A percentile compares a stretch with the other conserved stretches of the same genome.
These are phyloP conservation scores for Kregervanrija pseudodelftensis DNA, from an alignment of 805 yeast species.

Conservation along the genomic window DNA sequence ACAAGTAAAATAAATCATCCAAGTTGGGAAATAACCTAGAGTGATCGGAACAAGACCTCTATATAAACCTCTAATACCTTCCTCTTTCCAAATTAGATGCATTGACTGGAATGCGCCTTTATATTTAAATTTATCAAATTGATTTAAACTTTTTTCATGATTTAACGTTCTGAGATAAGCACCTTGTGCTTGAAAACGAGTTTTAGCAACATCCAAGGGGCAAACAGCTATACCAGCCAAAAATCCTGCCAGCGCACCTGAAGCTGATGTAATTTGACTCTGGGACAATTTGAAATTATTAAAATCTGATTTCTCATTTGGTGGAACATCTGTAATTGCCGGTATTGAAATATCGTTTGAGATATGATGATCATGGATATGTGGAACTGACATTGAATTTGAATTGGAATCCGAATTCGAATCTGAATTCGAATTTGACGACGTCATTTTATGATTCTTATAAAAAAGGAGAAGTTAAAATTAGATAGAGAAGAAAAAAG, in stretches of 20 bases:
- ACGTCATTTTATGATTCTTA: no score
- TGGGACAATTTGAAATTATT: slow-evolving; percentile 14
- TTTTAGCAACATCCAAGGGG: slow-evolving; percentile 93
- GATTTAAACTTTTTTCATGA: slow-evolving; percentile 5
- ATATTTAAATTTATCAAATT: slow-evolving; percentile 32
- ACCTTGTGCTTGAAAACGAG: slow-evolving; percentile 91
- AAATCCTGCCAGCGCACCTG: slow-evolving; percentile 95
- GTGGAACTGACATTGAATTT: background rate
- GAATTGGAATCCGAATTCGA: no score
- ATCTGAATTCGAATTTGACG: no score
- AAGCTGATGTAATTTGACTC: slow-evolving; percentile 56
- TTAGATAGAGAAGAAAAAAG: no score
- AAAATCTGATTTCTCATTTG: slow-evolving; percentile 2
- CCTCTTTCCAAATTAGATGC: slow-evolving; percentile 59
- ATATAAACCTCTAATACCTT: slow-evolving; percentile 78
- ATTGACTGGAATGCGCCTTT: slow-evolving; percentile 60
- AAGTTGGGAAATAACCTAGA: slow-evolving; percentile 91
- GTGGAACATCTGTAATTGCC: slow-evolving; percentile 10
- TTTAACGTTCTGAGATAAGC: slow-evolving; percentile 26
- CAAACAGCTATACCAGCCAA: slow-evolving; percentile 85
- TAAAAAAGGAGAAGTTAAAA: no score
- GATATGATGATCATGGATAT: slow-evolving; percentile 4
- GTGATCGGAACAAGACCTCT: slow-evolving; percentile 90
- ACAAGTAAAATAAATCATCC: slow-evolving; percentile 92
- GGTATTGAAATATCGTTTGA: slow-evolving; percentile 10